A percentile compares a stretch with the other conserved stretches of the same genome.
These are phyloP conservation scores for Microascus cirrosus DNA, from an alignment of 2,329 filamentous ascomycete species.

Conservation along the genomic window DNA sequence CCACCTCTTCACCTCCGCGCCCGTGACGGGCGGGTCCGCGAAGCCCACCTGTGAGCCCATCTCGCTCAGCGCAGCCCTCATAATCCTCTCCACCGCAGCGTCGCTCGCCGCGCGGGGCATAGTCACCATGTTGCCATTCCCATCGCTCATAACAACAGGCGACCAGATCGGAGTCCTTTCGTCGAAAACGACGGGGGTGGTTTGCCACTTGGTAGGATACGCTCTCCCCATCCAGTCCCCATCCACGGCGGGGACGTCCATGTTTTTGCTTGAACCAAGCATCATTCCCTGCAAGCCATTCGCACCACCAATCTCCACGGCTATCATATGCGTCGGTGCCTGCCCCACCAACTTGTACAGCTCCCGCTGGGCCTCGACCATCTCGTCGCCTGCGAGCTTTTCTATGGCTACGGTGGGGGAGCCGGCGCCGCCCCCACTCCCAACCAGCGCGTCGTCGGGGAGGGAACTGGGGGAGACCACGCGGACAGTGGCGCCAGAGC, in stretches of 20 bases:
- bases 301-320: slow-evolving; percentile 55
- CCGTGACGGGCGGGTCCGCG: slow-evolving; percentile 36
- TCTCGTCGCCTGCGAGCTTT: slow-evolving; percentile 46
- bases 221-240: slow-evolving; percentile 47
- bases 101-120: slow-evolving; percentile 37
- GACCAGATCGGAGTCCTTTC: slow-evolving; percentile 29
- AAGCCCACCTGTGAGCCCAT: slow-evolving; percentile 42
- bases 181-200: slow-evolving; percentile 39
- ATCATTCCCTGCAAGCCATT: slow-evolving; percentile 51
- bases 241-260: slow-evolving; percentile 39
- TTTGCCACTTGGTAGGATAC: slow-evolving; percentile 44
- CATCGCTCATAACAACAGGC: slow-evolving; percentile 36
- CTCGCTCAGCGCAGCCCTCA: slow-evolving; percentile 39
- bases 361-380: slow-evolving; percentile 36
- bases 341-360: slow-evolving; percentile 38
- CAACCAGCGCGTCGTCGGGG: slow-evolving; percentile 36
- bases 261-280: slow-evolving; percentile 39
- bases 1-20: slow-evolving; percentile 36
- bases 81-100: slow-evolving; percentile 32
- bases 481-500: slow-evolving; percentile 34
- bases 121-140: slow-evolving; percentile 36
- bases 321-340: slow-evolving; percentile 40
- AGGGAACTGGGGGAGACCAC: slow-evolving; percentile 40
- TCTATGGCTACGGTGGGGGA: slow-evolving; percentile 51
- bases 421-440: slow-evolving; percentile 45